Percentiles rank a stretch among this genome's conserved stretches.
Evolutionary conservation across 1,139 yeast genomes (phyloP).

Genomic region (Diutina rugosa): DNA sequence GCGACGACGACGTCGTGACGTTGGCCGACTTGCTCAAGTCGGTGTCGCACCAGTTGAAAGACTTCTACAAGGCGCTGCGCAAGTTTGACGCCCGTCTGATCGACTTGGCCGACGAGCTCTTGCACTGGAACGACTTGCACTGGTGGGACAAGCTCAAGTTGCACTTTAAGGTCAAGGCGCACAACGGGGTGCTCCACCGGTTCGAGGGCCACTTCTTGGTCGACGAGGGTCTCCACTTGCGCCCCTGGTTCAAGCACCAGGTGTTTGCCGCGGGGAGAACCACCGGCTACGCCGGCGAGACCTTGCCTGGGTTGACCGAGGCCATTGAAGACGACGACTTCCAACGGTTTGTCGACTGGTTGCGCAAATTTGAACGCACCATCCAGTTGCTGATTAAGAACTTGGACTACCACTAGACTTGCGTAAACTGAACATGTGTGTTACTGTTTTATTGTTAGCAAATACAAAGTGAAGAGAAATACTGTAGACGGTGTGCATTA

Average conservation of each 20-base stretch:
- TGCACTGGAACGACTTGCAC: conserved; percentile 16
- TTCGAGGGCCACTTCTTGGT: conserved; percentile 59
- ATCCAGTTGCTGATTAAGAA: neutral
- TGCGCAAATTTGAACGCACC: neutral
- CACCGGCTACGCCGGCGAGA: conserved; percentile 80
- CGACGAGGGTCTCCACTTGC: conserved; percentile 45
- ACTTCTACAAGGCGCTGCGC: conserved; percentile 14
- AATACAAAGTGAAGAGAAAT: neutral
- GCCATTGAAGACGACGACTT: conserved; percentile 49
- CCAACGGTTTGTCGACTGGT: conserved; percentile 1
- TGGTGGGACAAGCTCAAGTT: conserved; percentile 31
- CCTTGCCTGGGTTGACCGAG: conserved; percentile 69
- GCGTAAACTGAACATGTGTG: neutral
- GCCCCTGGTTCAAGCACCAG: conserved; percentile 83
- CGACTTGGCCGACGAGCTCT: conserved; percentile 17
- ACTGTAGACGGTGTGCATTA: too few species aligned
- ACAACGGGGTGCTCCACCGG: conserved; percentile 33
- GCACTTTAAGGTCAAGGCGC: conserved; percentile 18
- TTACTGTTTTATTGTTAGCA: neutral
- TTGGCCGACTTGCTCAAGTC: conserved; percentile 16
- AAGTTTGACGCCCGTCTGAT: conserved; percentile 24
- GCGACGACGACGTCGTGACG: conserved; percentile 7
- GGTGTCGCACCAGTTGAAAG: conserved; percentile 15
- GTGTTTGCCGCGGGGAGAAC: conserved; percentile 74
- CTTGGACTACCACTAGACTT: neutral